Base-by-base conservation (phyloP, 306 rosid species). In the Senna siamea region DNA sequence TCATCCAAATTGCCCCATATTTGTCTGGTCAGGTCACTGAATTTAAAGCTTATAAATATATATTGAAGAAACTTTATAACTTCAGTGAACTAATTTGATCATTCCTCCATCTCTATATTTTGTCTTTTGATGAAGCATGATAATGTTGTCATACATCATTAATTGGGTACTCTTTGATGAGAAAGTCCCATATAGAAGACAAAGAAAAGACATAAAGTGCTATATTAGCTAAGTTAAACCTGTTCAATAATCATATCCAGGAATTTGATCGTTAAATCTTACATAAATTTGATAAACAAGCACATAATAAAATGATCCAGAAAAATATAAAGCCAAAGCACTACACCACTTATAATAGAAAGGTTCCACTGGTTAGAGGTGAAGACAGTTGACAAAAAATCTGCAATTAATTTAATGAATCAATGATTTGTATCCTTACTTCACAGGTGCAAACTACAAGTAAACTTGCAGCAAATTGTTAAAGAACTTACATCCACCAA, bases 401-500 rank as follows among this genome's bases (percentile, higher is more conserved):
- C 26, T 4, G 69, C 44, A 17, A 59, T 47, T 18, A 62, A 59
- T 17, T 35, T 34, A 69, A 37, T 7, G 23, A 10, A 63, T 35
- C 48, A 34, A 37, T 14, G 9, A 61, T 14, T 23, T 28, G 15
- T 3, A 48, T 34, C 43, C 35, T 34, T 15, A 26, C 22, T 34
- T 68, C 22, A 2, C 9, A 70, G 41, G 51, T 40, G 23, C 0
- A 72, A 53, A 41, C 47, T 30, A 70, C 40, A 38, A 69, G 55
- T 60, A 62, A 40, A 61, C 48, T 51, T 50, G 54, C 32, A 56
- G 65, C 14, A 73, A 61, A 1, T 69, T 22, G 80, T 46, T 35
- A 47, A 40, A 28, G 75, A 8, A 81, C 85, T 82, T 73, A 82
- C 82, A 73, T 82, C 80, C 85, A 7, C 85, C 85, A 69, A 82